phyloP scores from a whole-genome alignment of 345 rosid genomes.

The Durio zibethinus region DNA sequence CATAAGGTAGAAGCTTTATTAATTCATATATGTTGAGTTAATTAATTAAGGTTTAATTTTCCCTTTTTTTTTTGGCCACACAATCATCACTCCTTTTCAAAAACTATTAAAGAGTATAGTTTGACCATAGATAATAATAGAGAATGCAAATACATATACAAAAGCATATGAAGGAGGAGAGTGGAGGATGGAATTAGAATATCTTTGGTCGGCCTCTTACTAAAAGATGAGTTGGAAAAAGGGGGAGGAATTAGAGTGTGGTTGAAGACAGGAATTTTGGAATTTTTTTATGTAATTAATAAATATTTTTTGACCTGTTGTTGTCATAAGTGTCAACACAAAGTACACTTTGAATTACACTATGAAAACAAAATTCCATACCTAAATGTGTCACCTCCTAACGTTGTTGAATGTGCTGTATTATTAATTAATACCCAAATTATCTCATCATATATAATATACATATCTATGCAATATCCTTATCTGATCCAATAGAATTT shows the following conservation, averaged over 20 bases:
- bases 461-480: not conserved
- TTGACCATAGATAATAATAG: conserved; percentile 9
- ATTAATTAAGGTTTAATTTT: not conserved
- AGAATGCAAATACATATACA: not conserved
- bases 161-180: conserved; percentile 6
- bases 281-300: not conserved
- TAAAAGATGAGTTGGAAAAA: too few relatives aligned
- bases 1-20: not conserved
- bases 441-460: not conserved
- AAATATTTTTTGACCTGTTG: not conserved
- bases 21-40: not conserved
- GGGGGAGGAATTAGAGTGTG: not conserved
- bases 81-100: not conserved
- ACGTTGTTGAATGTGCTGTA: not conserved
- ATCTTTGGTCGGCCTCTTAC: conserved; percentile 22
- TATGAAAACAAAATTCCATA: not conserved
- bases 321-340: not conserved
- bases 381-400: not conserved
- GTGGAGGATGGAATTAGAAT: conserved; percentile 23
- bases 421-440: not conserved
- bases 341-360: conserved; percentile 1
- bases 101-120: not conserved
- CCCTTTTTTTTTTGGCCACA: not conserved
- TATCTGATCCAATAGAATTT: not conserved
- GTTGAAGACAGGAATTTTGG: conserved; percentile 10